Evolutionary conservation across 108 stramenopile species (phyloP), one percentile per base, ranked within the genome.

Genomic region (Nannochloropsis gaditana): DNA sequence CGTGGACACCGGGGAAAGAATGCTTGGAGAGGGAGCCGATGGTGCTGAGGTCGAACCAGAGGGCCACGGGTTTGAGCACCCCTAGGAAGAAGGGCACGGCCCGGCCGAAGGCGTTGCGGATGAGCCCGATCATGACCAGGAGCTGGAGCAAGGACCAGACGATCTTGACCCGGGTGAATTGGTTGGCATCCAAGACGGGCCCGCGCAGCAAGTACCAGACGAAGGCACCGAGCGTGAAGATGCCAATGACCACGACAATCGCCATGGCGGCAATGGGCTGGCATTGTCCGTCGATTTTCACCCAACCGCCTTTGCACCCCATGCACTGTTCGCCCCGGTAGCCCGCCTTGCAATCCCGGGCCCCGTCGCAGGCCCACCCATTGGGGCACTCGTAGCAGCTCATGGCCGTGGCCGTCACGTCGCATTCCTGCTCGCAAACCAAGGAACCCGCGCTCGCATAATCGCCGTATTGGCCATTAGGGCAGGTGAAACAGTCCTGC

Each of bases 91-190:
- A 73, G n/a, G 59, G 59, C 59, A 73, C 59, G n/a, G 59, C 59
- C 19, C 15, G 15, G 59, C 59, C 59, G n/a, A 73, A 73, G 59
- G 59, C 59, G 59, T 73, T 73, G 59, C n/a, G 59, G 59, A 73
- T 73, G 59, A 73, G 59, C 15, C 59, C 59, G 59, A 73, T n/a
- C 59, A 73, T 73, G 3, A 73, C 59, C 59, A 73, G 2, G 59
- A 73, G 59, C 59, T 73, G 59, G 19, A 73, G 59, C 59, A 73
- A 73, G 59, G 59, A 73, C 59, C 59, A 73, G 59, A 73, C 59
- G 8, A 73, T 73, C 59, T 73, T 73, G 59, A 73, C 59, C 19
- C 59, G 59, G 15, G 59, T 73, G 59, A 73, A 73, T 2, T 73
- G 59, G 6, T 73, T 73, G 19, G 59, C 59, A 8, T 73, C 59